Evolutionary conservation across 2,329 filamentous ascomycete species (phyloP).

Genomic region (Fusarium sp.): DNA sequence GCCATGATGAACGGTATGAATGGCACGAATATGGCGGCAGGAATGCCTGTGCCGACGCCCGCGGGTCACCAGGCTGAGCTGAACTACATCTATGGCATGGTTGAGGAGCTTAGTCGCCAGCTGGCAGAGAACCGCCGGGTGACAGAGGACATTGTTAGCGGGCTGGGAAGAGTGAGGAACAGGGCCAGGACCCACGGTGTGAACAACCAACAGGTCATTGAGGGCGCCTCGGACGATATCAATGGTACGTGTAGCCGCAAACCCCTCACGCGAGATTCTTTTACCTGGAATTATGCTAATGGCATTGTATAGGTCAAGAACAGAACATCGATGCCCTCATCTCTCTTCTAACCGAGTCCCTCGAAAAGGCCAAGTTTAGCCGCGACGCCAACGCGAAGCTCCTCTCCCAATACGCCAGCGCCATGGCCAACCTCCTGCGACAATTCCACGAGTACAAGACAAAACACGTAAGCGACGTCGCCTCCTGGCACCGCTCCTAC

Average conservation of each 20-base stretch:
- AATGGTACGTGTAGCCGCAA: slow-evolving; percentile 58
- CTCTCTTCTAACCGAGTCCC: slow-evolving; percentile 70
- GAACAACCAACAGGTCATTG: slow-evolving; percentile 70
- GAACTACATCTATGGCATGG: slow-evolving; percentile 76
- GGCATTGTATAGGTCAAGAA: slow-evolving; percentile 60
- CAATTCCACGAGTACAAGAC: slow-evolving; percentile 76
- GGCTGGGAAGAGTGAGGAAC: slow-evolving; percentile 70
- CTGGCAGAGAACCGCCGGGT: slow-evolving; percentile 71
- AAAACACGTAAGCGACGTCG: slow-evolving; percentile 70
- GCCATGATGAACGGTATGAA: slow-evolving; percentile 63
- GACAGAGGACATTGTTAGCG: slow-evolving; percentile 73
- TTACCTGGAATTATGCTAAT: background rate
- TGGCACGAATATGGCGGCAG: slow-evolving; percentile 59
- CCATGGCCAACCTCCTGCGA: slow-evolving; percentile 68
- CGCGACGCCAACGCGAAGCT: slow-evolving; percentile 71
- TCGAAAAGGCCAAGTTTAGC: slow-evolving; percentile 71
- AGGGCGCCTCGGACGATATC: slow-evolving; percentile 66
- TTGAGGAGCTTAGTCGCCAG: slow-evolving; percentile 74
- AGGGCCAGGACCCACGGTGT: slow-evolving; percentile 64
- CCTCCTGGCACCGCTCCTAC: slow-evolving; percentile 75
- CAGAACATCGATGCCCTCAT: slow-evolving; percentile 71
- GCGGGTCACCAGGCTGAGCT: slow-evolving; percentile 76
- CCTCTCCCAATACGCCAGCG: slow-evolving; percentile 68
- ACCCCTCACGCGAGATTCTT: background rate
- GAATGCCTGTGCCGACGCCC: slow-evolving; percentile 68